Evolutionary conservation across 2,329 filamentous ascomycete genomes (phyloP), one percentile per base, ranked within the genome.

Genomic region (Trichophyton benhamiae): DNA sequence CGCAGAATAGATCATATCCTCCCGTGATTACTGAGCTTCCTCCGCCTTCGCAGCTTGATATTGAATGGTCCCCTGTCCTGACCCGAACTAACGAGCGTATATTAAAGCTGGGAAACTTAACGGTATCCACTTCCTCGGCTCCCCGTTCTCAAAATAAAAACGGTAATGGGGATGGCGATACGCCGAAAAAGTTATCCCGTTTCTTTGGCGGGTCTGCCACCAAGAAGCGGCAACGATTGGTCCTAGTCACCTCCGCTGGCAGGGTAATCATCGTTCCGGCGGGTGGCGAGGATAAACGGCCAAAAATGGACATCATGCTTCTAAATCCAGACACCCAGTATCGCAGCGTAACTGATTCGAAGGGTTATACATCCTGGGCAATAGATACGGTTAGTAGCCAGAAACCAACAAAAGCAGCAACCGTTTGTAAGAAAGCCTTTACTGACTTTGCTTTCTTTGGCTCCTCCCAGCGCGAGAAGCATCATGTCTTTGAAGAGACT

Each of bases 31-130:
- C 94, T 0, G 94, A 99, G 73, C 80, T 99, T 8, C 91, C 94
- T 15, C 92, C 94, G n/a, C 94, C 94, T 0, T 96, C 89, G 58
- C 94, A 97, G 72, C 79, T 99, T 27, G 94, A 99, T 70, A 95
- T 99, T 62, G 94, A 99, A 75, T 99, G 94, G 94, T 96, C 92
- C 0, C 94, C 94, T 0, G 91, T 99, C 3, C 78, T 99, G 61
- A 96, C 89, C 8, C 86, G 87, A 69, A 87, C 85, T 63, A 96
- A 97, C 70, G 94, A 99, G 74, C 84, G 94, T 41, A 99, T 99
- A 67, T 75, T 99, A 65, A 96, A 95, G 73, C 79, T 99, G 22
- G 94, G 94, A 1, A 96, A 99, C 69, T 77, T 96, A 65, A 83
- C 91, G 73, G 91, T 99, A 6, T 80, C 89, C 44, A 87, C 89